Evolutionary conservation across 768 basidiomycete species (phyloP).

Genomic region (Agaricus sinodeliciosus): DNA sequence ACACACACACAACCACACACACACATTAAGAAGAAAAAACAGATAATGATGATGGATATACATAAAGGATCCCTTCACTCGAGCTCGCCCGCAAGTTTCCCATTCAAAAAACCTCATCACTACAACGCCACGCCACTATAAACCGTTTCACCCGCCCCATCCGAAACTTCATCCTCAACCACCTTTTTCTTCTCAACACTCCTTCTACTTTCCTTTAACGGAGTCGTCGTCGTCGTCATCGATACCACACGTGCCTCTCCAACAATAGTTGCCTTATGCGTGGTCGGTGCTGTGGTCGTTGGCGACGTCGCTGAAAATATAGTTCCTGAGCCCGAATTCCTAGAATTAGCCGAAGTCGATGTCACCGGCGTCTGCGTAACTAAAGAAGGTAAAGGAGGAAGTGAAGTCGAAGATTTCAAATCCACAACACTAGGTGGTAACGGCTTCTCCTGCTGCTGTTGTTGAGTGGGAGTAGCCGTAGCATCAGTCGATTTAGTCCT

Average conservation of each 20-base stretch:
- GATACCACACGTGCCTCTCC: background rate
- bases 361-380: background rate
- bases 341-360: background rate
- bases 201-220: background rate
- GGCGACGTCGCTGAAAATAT: no score
- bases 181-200: background rate
- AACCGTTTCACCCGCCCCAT: background rate
- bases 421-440: background rate
- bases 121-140: constrained; percentile 7
- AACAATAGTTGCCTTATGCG: background rate
- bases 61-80: background rate
- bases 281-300: background rate
- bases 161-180: background rate
- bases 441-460: background rate
- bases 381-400: background rate
- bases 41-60: no score
- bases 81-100: background rate
- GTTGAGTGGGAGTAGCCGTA: background rate
- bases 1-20: no score
- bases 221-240: background rate
- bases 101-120: background rate
- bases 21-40: no score
- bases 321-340: background rate
- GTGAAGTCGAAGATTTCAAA: background rate
- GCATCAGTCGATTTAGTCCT: constrained; percentile 1